Base-by-base conservation (phyloP, 352 stramenopile genomes). In the Phytophthora tubulina region DNA sequence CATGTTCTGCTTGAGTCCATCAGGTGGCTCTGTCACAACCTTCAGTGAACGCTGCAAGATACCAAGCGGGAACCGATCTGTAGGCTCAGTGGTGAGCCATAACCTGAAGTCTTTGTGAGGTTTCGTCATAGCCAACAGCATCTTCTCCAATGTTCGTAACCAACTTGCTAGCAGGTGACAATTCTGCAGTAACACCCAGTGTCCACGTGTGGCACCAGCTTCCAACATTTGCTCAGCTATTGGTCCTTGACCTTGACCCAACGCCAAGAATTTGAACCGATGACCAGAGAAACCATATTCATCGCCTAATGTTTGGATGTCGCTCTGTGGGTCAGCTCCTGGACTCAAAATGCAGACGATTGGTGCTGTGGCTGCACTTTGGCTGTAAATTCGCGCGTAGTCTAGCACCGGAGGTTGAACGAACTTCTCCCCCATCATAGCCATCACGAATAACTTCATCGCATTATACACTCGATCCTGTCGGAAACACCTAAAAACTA, bases 1-100 rank as follows among this genome's bases (percentile, higher is more conserved):
- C 96, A 99, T 99, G 66, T 99, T 99, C 56, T 98, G 93, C 76
- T 99, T 99, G 11, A 99, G 84, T 21, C 96, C 95, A 64, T 99
- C 95, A 0, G 96, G 96, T 1, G 96, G 96, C 72, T 99, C 96
- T 4, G 96, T 99, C 45, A 99, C 96, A 17, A 99, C 95, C 81
- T 99, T 99, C 41, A 99, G 79, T 6, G 91, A 98, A 7, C 93
- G 83, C 72, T 99, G 96, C 8, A 99, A 69, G 41, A 99, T 99
- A 6, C 96, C 96, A 32, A 99, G 80, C 1, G 96, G 96, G 72
- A 99, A 99, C 17, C 93, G 92, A 51, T 98, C 94, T 1, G 94
- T 99, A 1, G 96, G 96, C 60, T 99, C 96, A 0, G 96, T 99
- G 4, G 96, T 99, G 42, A 99, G 82, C 95, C 96, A 99, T 27